A percentile compares a stretch with the other conserved stretches of the same genome.
phyloP scores from a whole-genome alignment of 345 rosid species.

The Turnera subulata region DNA sequence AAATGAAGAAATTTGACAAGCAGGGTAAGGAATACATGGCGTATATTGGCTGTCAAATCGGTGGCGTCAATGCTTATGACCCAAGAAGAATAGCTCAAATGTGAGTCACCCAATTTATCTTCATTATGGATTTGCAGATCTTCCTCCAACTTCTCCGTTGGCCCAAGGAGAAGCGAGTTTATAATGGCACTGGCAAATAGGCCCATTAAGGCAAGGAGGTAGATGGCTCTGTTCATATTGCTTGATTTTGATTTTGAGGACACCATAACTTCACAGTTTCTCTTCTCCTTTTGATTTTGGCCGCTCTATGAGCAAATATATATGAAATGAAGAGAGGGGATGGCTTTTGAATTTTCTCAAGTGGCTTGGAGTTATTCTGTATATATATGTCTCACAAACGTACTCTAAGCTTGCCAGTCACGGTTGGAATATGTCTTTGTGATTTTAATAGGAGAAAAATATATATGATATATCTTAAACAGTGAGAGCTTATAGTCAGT shows the following conservation, averaged over 20 bases:
- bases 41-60: not conserved
- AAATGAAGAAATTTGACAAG: not conserved
- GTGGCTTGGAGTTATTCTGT: too few species aligned
- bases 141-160: constrained; percentile 5
- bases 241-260: constrained; percentile 14
- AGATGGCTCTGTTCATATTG: constrained; percentile 1
- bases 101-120: constrained; percentile 16
- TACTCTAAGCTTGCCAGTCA: too few species aligned
- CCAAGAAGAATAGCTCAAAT: not conserved
- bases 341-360: too few species aligned
- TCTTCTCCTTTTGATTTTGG: not conserved
- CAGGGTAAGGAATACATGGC: not conserved
- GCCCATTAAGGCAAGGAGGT: not conserved
- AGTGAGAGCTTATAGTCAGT: too few species aligned
- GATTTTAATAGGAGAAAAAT: too few species aligned
- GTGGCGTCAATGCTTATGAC: not conserved
- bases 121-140: not conserved
- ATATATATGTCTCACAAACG: too few species aligned
- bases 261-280: too few species aligned
- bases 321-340: too few species aligned
- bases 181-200: constrained; percentile 8
- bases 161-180: not conserved
- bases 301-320: too few species aligned
- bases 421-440: too few species aligned
- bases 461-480: too few species aligned